Evolutionary conservation across 805 yeast species (phyloP), one percentile per base, ranked within the genome.

Genomic region (Wickerhamomyces bovis): DNA sequence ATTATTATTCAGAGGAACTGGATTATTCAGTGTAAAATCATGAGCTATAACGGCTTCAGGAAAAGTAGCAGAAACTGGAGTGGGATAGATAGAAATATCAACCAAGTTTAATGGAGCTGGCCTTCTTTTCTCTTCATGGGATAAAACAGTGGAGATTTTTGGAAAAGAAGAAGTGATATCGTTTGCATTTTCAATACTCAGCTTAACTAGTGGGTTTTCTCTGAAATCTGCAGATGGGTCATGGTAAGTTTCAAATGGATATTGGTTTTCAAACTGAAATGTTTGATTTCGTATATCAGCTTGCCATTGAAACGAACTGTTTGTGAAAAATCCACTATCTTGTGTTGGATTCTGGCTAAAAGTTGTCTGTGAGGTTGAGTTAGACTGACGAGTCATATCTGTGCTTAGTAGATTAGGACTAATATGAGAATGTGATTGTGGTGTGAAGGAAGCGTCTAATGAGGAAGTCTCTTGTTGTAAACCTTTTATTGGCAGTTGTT

Each of bases 41-140:
- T 20, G 18, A 6, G 28, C 44, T 25, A 42, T 43, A 8, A 39
- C 43, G 5, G 45, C 38, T 12, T 43, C 44, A 13, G 49, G 47
- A 28, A 44, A 40, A 21, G 45, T 35, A n/a, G 52, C 44, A 39
- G 48, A 47, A 4, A 43, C 51, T 12, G 54, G 53, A 4, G 54
- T 49, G 6, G 51, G 53, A 35, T 49, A 49, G 6, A 43, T n/a
- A 4, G 38, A 20, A 11, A 38, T 19, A 22, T 36, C 22, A 21
- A 23, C 39, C 26, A 35, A n/a, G 22, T 23, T 35, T 13, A 21
- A 19, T 23, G 31, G 31, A 36, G 40, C 20, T 19, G 40, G 20
- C 18, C 40, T 18, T 25, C 13, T 44, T 19, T 18, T 25, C 15
- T 44, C 42, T 18, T 44, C 46, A 21, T 5, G 6, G 2, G 39